Base-by-base conservation (phyloP, 1,284 basidiomycete species). In the Lignosus rhinocerotis region DNA sequence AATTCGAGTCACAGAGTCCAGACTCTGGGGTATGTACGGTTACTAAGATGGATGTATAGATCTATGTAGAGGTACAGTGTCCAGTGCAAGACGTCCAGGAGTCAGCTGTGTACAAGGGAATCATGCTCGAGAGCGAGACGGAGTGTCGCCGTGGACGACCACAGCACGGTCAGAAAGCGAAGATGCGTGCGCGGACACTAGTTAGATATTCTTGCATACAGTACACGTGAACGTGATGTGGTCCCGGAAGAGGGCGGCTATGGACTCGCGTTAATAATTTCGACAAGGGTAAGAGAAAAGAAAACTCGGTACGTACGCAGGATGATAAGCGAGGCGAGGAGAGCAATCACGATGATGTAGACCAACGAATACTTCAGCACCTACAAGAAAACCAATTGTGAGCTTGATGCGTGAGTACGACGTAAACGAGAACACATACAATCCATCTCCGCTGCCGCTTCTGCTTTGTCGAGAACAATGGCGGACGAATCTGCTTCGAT, bases 401-500 rank as follows among this genome's bases (percentile, higher is more conserved):
- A 59, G 19, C n/a, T 56, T 41, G 1, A 25, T 10, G 19, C 10
- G 14, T 2, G 49, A 38, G 51, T 21, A 52, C 31, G 16, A 46
- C 48, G 31, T 3, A 3, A 48, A 19, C n/a, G 46, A 38, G 12
- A 33, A 36, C 36, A 79, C 85, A 66, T 67, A 94, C 93, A 72
- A 96, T 96, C 88, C 92, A 94, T 67, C 94, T 80, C 64, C 94
- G 83, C 72, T 94, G 92, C 66, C 90, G 84, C 78, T 94, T 93
- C 76, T 95, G 93, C 75, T 94, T 94, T 53, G 90, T 93, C 16
- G 93, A 95, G 81, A 96, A 99, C 63, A 99, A 83, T 21, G 96
- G 96, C 14, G 95, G 85, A 51, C 94, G 90, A 66, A 97, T 97
- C 76, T 96, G 94, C 77, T 94, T 95, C 44, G 93, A 92, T 6